Percentiles rank a stretch among this genome's conserved stretches.
phyloP scores from a whole-genome alignment of 2,329 filamentous ascomycete genomes.

The Zymoseptoria tritici region DNA sequence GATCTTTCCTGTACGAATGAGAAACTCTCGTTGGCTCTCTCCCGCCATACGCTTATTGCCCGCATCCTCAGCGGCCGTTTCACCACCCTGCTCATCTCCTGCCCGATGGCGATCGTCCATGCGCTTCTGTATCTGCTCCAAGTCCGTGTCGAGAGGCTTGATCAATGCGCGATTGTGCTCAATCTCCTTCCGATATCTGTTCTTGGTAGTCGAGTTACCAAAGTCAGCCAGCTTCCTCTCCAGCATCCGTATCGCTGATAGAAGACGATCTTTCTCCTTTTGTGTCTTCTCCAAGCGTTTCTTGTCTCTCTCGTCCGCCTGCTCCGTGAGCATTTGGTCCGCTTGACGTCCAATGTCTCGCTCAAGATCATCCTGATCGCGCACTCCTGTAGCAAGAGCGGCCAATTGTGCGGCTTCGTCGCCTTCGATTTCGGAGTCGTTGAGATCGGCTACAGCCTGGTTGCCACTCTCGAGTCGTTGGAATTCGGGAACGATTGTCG shows the following conservation, averaged over 20 bases:
- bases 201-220: slow-evolving; percentile 47
- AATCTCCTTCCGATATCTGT: slow-evolving; percentile 58
- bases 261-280: slow-evolving; percentile 50
- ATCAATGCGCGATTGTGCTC: slow-evolving; percentile 59
- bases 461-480: neutral
- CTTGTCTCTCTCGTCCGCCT: slow-evolving; percentile 56
- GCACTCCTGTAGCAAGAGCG: slow-evolving; percentile 42
- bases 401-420: slow-evolving; percentile 36
- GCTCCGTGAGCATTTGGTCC: slow-evolving; percentile 52
- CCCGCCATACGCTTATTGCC: slow-evolving; percentile 60
- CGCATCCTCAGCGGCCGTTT: slow-evolving; percentile 36
- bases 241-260: slow-evolving; percentile 56
- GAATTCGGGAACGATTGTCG: neutral
- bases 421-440: slow-evolving; percentile 3
- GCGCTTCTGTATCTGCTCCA: slow-evolving; percentile 70
- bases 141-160: slow-evolving; percentile 59
- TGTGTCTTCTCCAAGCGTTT: slow-evolving; percentile 54
- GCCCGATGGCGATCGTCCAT: slow-evolving; percentile 66
- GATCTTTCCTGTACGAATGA: slow-evolving; percentile 94
- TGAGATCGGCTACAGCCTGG: neutral
- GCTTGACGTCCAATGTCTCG: slow-evolving; percentile 69
- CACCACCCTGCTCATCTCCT: slow-evolving; percentile 37
- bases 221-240: slow-evolving; percentile 51
- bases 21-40: slow-evolving; percentile 78
- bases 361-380: slow-evolving; percentile 85